Conservation (phyloP, 306 rosid species). For the Vigna mungo region DNA sequence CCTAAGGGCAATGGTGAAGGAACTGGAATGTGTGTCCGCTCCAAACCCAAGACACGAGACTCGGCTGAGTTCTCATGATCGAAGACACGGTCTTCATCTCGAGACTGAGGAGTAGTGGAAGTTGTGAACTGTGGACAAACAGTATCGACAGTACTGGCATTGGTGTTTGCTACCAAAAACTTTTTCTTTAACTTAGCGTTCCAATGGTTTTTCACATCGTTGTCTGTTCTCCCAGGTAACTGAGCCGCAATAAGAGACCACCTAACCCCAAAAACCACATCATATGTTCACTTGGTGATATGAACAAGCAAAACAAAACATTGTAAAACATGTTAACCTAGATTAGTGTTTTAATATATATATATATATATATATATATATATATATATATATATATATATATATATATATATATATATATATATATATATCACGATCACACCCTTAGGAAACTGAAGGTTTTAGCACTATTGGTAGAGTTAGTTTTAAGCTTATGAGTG, state of each 20-base stretch:
- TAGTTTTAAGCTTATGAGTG: neutral
- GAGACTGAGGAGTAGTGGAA: conserved; percentile 26
- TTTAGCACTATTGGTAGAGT: neutral
- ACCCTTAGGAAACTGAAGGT: neutral
- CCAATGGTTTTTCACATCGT: conserved; percentile 51
- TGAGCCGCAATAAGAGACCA: conserved; percentile 52
- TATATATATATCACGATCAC: too few species aligned
- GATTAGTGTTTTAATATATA: neutral
- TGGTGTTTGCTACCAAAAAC: conserved; percentile 29
- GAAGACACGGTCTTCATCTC: conserved; percentile 19
- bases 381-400: too few species aligned
- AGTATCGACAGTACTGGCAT: conserved; percentile 17
- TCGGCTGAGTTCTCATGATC: conserved; percentile 18
- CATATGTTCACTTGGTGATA: neutral
- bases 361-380: too few species aligned
- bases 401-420: too few species aligned
- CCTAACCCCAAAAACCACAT: conserved; percentile 1
- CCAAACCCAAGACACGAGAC: conserved; percentile 1
- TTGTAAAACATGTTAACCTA: neutral
- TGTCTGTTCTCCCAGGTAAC: conserved; percentile 49
- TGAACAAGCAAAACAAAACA: neutral
- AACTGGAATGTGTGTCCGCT: conserved; percentile 23
- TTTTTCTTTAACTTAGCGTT: conserved; percentile 48
- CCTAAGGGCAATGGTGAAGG: conserved; percentile 25
- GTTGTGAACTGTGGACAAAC: conserved; percentile 20